Percentiles rank a stretch among this genome's conserved stretches.
phyloP scores from a whole-genome alignment of 768 basidiomycete species.

The Russula dissimulans region DNA sequence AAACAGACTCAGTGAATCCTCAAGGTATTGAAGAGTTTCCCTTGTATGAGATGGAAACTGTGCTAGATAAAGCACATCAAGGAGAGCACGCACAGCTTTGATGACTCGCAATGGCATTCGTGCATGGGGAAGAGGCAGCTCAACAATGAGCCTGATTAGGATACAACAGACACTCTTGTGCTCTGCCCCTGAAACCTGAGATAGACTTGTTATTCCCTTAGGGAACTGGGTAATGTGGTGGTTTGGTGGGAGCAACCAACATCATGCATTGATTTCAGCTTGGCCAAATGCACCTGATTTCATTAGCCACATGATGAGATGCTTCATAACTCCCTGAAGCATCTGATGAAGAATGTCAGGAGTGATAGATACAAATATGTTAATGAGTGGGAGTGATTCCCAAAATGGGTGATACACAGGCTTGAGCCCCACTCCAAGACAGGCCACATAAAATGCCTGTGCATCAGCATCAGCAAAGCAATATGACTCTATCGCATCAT shows the following conservation, averaged over 20 bases:
- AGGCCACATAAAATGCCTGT: background rate
- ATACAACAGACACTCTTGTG: constrained; percentile 18
- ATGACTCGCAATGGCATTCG: background rate
- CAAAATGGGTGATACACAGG: background rate
- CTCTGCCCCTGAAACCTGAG: constrained; percentile 22
- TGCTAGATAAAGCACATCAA: background rate
- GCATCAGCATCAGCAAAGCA: background rate
- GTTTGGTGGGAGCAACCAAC: too few relatives aligned
- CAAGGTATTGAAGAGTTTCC: constrained; percentile 2
- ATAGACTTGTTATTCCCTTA: constrained; percentile 19
- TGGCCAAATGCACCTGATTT: background rate
- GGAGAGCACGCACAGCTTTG: background rate
- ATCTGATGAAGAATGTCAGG: too few relatives aligned
- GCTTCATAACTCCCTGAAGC: too few relatives aligned
- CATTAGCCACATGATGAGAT: background rate
- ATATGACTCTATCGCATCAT: background rate
- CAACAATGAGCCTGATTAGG: background rate
- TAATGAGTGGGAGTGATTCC: background rate
- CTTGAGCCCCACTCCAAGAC: background rate
- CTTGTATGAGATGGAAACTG: constrained; percentile 18
- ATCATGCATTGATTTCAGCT: constrained; percentile 21
- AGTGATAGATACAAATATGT: too few relatives aligned
- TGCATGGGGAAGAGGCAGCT: background rate
- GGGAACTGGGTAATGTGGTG: too few relatives aligned
- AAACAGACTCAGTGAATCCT: constrained; percentile 1